phyloP scores from a whole-genome alignment of 495 filamentous ascomycete genomes.

The Aspergillus bridgeri region DNA sequence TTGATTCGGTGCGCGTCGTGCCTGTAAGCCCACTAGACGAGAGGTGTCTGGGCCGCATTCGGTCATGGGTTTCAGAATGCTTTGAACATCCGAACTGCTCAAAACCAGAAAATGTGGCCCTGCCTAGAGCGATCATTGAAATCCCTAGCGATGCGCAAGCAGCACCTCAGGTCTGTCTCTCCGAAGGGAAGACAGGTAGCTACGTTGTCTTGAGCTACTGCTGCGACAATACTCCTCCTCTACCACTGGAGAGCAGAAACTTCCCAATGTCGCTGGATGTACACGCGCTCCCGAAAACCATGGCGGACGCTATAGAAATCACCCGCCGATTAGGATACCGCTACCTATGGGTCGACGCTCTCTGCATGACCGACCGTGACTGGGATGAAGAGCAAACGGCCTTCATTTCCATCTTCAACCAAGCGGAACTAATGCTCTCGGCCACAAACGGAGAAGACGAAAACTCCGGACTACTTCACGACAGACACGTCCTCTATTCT shows the following conservation, averaged over 20 bases:
- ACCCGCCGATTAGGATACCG: neutral
- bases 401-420: neutral
- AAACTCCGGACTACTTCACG: neutral
- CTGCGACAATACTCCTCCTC: neutral
- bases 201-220: neutral
- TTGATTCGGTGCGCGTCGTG: neutral
- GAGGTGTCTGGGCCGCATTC: neutral
- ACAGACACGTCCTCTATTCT: neutral
- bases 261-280: neutral
- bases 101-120: neutral
- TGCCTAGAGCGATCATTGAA: neutral
- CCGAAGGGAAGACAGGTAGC: neutral
- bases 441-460: neutral
- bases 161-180: neutral
- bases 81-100: neutral
- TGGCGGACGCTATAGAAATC: neutral
- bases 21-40: neutral
- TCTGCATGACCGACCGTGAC: neutral
- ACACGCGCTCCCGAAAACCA: neutral
- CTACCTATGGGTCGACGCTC: neutral
- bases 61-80: neutral
- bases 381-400: neutral
- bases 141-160: neutral
- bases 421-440: neutral
- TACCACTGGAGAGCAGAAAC: neutral